phyloP scores from a whole-genome alignment of 176 grass and related monocot genomes.

The Metroxylon sagu region DNA sequence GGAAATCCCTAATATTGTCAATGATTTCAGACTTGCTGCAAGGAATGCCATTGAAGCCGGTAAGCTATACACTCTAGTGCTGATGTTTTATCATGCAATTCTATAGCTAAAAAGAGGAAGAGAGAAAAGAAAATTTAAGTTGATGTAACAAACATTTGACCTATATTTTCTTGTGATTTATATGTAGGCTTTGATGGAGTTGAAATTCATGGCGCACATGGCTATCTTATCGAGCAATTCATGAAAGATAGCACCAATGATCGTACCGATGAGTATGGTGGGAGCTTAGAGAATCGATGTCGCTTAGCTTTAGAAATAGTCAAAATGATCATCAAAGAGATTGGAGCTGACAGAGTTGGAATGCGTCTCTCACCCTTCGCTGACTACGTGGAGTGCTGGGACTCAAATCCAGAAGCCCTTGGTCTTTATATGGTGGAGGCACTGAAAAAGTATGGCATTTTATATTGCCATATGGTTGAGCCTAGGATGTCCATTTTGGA shows the following conservation, averaged over 20 bases:
- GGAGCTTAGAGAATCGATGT: conserved; percentile 34
- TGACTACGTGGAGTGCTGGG: conserved; percentile 17
- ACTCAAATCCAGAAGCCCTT: conserved; percentile 34
- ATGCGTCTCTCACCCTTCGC: conserved; percentile 44
- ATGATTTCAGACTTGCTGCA: conserved; percentile 48
- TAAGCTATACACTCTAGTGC: neutral
- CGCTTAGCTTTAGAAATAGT: conserved; percentile 44
- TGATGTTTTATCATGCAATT: neutral
- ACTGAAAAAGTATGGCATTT: conserved; percentile 25
- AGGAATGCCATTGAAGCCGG: conserved; percentile 64
- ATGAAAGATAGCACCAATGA: conserved; percentile 38
- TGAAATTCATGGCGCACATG: conserved; percentile 45
- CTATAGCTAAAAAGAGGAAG: neutral
- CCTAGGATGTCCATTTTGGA: conserved; percentile 30
- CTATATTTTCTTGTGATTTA: neutral
- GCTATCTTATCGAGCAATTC: conserved; percentile 50
- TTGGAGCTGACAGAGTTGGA: conserved; percentile 30
- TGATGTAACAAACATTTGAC: too few species aligned
- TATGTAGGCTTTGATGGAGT: conserved; percentile 52
- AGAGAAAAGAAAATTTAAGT: too few species aligned
- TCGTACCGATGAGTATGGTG: conserved; percentile 36
- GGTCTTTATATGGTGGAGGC: conserved; percentile 40
- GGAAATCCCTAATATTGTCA: conserved; percentile 44
- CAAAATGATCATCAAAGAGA: conserved; percentile 18
- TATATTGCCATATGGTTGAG: conserved; percentile 48